Evolutionary conservation across 208 protist genomes (phyloP), one percentile per base, ranked within the genome.

Genomic region (Trypanosoma congolense): DNA sequence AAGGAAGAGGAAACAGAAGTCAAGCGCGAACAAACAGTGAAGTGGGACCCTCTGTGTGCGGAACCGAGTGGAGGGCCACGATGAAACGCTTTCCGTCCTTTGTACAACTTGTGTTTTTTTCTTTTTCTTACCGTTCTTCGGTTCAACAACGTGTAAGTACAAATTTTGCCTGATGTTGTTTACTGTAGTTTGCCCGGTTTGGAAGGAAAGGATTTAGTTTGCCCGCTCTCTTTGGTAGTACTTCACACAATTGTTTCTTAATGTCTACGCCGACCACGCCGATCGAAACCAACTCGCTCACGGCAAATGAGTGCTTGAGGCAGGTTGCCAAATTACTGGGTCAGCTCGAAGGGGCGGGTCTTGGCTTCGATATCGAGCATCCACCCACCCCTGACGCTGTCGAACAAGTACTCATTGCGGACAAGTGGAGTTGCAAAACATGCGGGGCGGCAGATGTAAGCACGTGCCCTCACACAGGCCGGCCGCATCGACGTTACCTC

Each of bases 401-500:
- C 21, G 79, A 91, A 61, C 79, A 91, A 25, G 71, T 77, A 16
- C 72, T 91, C 36, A 81, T 87, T 50, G 86, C 80, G 12, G 83
- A 91, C 55, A 58, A 65, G 26, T 83, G 83, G 70, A 64, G 51
- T 38, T 91, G 83, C 40, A 63, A 61, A 19, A 49, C 70, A 38
- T 91, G 83, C 60, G 64, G 70, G 29, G 56, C 36, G 40, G 62
- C 80, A 1, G 40, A 60, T 3, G 24, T 45, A 9, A 19, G 72
- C 4, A 68, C 64, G 26, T 91, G 83, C 66, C 76, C 83, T 2
- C 41, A 51, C 5, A 80, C 63, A 2, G 77, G 75, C 19, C 73
- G 64, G 28, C 84, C 84, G 31, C 84, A 88, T 54, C 70, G 84
- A 16, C 65, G 84, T 19, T 72, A 68, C n/a, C 65, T 92, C 8